phyloP scores from a whole-genome alignment of 2,329 filamentous ascomycete genomes.

The Nectriaceae sp. region DNA sequence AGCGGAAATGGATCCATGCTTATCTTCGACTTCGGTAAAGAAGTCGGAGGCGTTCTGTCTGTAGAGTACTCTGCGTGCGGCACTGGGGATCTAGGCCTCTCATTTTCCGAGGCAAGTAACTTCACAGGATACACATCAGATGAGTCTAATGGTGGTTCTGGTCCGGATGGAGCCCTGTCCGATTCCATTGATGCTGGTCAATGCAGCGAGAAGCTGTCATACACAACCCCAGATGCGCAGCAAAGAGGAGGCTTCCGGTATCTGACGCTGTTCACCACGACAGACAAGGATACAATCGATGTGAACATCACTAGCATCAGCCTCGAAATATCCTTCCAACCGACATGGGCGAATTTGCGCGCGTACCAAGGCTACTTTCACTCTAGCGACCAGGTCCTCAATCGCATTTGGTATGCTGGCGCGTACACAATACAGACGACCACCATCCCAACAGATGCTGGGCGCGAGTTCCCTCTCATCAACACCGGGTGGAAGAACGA shows the following conservation, averaged over 20 bases:
- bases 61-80: not conserved
- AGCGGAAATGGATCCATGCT: not conserved
- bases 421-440: constrained; percentile 28
- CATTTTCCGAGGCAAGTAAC: not conserved
- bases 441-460: constrained; percentile 43
- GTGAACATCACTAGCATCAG: not conserved
- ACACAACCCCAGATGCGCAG: not conserved
- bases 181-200: not conserved
- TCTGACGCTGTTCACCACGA: not conserved
- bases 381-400: constrained; percentile 49
- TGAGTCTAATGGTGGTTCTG: not conserved
- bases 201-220: not conserved
- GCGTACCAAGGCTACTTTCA: constrained; percentile 59
- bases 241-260: not conserved
- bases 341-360: constrained; percentile 47
- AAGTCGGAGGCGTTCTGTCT: not conserved
- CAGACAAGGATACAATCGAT: not conserved
- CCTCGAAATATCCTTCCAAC: constrained; percentile 41
- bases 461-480: constrained; percentile 14
- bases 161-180: not conserved
- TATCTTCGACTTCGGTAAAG: not conserved
- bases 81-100: not conserved
- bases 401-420: constrained; percentile 55
- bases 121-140: not conserved
- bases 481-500: constrained; percentile 33